Conservation (phyloP, 2,329 filamentous ascomycete species). For the Trichoderma koningiopsis region DNA sequence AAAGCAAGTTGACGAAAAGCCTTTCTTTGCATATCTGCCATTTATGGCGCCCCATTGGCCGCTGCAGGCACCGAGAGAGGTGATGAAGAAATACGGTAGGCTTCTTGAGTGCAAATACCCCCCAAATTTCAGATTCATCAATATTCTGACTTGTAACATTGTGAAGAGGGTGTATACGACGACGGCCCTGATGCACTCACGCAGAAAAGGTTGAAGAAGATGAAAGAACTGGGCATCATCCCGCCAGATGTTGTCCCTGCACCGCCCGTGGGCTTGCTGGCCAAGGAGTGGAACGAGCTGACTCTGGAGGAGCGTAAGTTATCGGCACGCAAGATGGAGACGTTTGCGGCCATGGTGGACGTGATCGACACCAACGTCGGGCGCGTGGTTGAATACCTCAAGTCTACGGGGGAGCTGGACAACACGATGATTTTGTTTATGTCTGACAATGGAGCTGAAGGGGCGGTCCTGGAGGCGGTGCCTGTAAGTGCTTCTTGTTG, state of each 20-base stretch:
- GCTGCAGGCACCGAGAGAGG: constrained; percentile 43
- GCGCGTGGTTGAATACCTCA: constrained; percentile 58
- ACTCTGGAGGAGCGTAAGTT: constrained; percentile 48
- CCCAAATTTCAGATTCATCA: too few species aligned
- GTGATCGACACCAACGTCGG: constrained; percentile 62
- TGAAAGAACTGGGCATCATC: constrained; percentile 57
- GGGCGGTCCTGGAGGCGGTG: constrained; percentile 57
- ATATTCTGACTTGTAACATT: too few species aligned
- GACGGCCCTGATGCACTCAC: constrained; percentile 60
- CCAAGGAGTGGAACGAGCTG: constrained; percentile 48
- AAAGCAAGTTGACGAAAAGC: constrained; percentile 30
- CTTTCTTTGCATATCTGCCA: constrained; percentile 63
- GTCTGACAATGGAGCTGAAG: constrained; percentile 64
- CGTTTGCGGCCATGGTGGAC: constrained; percentile 66
- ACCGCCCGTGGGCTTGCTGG: constrained; percentile 30
- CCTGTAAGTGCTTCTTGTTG: too few species aligned
- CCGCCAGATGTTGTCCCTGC: constrained; percentile 51
- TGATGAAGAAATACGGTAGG: too few species aligned
- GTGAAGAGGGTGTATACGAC: constrained; percentile 57
- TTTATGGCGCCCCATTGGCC: constrained; percentile 67
- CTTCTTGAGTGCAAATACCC: too few species aligned
- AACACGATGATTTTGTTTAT: constrained; percentile 67
- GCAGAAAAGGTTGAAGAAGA: constrained; percentile 38
- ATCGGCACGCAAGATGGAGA: constrained; percentile 59
- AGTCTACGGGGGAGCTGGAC: constrained; percentile 58